phyloP scores from a whole-genome alignment of 2,329 filamentous ascomycete species.

The Hymenoscyphus albidus region DNA sequence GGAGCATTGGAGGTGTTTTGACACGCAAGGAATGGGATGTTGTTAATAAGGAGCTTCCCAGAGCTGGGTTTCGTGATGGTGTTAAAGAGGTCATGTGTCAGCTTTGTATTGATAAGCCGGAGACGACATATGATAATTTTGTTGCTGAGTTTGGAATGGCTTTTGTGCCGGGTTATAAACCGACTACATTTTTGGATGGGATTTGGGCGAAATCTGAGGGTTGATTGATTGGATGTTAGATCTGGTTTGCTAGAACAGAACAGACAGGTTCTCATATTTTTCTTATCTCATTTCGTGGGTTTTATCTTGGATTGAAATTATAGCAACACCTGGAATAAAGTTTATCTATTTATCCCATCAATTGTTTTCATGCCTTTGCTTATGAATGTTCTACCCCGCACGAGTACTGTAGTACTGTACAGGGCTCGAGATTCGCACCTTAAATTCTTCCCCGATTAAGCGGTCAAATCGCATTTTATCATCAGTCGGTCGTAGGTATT shows the following conservation, averaged over 20 bases:
- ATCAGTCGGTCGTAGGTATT: too few species aligned
- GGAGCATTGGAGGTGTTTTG: slow-evolving; percentile 24
- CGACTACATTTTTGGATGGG: not conserved
- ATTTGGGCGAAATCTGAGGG: not conserved
- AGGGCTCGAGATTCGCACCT: not conserved
- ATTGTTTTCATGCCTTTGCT: not conserved
- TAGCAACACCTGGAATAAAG: not conserved
- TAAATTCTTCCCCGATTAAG: not conserved
- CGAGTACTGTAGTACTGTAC: not conserved
- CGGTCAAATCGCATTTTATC: not conserved
- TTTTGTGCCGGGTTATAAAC: slow-evolving; percentile 12
- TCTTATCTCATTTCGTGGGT: too few species aligned
- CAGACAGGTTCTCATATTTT: too few species aligned
- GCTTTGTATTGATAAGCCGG: slow-evolving; percentile 36
- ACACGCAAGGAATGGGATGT: slow-evolving; percentile 30
- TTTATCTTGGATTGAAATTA: not conserved
- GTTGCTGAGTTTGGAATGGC: slow-evolving; percentile 31
- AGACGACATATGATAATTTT: slow-evolving; percentile 36
- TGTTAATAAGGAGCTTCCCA: slow-evolving; percentile 33
- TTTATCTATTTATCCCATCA: not conserved
- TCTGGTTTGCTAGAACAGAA: too few species aligned
- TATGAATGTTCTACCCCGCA: not conserved
- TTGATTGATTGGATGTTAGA: not conserved
- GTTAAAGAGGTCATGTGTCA: slow-evolving; percentile 35
- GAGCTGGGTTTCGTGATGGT: slow-evolving; percentile 33